Evolutionary conservation across 164 flowering plant genomes (phyloP).

Genomic region (Nymphaea thermarum): DNA sequence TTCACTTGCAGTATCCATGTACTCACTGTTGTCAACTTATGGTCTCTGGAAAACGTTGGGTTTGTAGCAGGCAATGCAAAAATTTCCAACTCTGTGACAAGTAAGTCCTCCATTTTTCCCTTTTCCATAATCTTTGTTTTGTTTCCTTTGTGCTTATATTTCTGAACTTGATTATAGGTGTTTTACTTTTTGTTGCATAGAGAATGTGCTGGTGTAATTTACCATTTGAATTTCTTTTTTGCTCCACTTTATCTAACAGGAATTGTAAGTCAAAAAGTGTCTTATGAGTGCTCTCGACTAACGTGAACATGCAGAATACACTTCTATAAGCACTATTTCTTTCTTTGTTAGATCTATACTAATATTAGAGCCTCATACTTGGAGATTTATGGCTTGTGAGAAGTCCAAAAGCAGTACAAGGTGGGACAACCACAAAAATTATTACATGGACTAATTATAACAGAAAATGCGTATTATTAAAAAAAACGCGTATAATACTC

Average conservation of each 20-base stretch:
- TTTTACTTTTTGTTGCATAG: neutral
- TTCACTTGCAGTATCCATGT: conserved; percentile 41
- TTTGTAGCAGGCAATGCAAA: conserved; percentile 32
- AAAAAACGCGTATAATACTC: too few species aligned
- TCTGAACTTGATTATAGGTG: neutral
- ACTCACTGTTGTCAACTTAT: conserved; percentile 29
- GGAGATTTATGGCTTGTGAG: too few species aligned
- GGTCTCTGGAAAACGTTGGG: conserved; percentile 30
- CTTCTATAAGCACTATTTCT: too few species aligned
- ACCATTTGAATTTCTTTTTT: neutral
- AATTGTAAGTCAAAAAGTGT: too few species aligned
- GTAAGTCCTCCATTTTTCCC: conserved; percentile 13
- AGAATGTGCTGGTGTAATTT: neutral
- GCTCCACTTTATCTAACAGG: neutral
- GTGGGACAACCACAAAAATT: too few species aligned
- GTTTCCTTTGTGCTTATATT: neutral
- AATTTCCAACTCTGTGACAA: conserved; percentile 44
- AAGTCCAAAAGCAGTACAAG: too few species aligned
- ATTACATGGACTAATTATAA: too few species aligned
- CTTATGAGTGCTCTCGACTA: too few species aligned
- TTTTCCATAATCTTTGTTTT: neutral
- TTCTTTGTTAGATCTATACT: too few species aligned
- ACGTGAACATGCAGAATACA: too few species aligned
- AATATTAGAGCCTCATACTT: too few species aligned
- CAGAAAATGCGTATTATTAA: too few species aligned